Conservation (phyloP, 2,329 filamentous ascomycete species). For the Alternaria sp. region DNA sequence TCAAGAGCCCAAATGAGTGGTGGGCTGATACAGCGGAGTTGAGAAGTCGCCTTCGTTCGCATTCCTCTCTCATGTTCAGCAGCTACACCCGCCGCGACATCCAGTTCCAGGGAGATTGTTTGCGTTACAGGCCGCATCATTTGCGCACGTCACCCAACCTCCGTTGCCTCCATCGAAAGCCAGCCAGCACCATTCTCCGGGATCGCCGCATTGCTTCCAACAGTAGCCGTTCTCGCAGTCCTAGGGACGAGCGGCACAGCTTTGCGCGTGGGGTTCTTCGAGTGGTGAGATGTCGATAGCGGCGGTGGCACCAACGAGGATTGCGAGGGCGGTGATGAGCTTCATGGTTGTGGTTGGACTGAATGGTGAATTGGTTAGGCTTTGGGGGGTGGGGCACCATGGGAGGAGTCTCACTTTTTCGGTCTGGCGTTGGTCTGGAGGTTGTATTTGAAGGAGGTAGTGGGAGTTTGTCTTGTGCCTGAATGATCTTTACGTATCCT, state of each 20-base stretch:
- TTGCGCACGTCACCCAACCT: background rate
- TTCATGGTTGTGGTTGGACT: background rate
- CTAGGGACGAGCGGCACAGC: background rate
- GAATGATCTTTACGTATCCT: too few species aligned
- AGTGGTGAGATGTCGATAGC: background rate
- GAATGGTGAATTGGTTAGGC: background rate
- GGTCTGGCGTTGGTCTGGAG: too few species aligned
- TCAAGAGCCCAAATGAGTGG: background rate
- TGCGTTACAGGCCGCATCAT: background rate
- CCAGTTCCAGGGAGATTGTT: too few species aligned
- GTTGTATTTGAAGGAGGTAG: too few species aligned
- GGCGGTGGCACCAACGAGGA: background rate
- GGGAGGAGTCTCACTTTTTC: too few species aligned
- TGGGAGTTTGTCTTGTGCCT: too few species aligned
- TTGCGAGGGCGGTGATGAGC: background rate
- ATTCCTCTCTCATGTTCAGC: background rate
- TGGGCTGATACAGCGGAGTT: background rate
- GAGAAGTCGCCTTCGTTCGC: background rate
- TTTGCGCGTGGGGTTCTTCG: background rate
- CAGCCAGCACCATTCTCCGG: background rate
- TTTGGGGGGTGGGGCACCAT: background rate
- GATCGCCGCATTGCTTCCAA: background rate
- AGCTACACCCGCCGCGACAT: background rate
- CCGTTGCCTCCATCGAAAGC: accelerated
- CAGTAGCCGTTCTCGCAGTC: background rate